Conservation (phyloP, 345 rosid genomes). For the Populus nigra region DNA sequence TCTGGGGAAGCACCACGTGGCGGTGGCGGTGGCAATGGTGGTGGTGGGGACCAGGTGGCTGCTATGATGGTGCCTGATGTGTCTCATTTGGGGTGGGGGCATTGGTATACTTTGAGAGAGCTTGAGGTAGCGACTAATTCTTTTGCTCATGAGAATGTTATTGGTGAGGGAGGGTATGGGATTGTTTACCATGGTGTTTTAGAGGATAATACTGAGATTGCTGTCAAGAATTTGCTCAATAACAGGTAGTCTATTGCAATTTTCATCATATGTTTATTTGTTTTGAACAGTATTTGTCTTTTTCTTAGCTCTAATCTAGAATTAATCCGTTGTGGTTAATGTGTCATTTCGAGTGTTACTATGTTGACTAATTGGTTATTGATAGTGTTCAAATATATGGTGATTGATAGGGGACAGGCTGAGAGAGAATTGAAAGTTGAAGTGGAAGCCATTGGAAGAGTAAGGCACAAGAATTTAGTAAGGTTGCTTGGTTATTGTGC, state of each 20-base stretch:
- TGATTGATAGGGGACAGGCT: slow-evolving; percentile 74
- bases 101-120: slow-evolving; percentile 72
- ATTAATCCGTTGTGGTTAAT: neutral
- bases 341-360: neutral
- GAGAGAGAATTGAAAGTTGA: slow-evolving; percentile 91
- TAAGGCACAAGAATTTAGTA: slow-evolving; percentile 84
- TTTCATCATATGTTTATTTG: neutral
- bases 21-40: slow-evolving; percentile 30
- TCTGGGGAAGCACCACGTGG: slow-evolving; percentile 30
- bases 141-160: slow-evolving; percentile 69
- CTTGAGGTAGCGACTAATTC: slow-evolving; percentile 72
- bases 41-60: slow-evolving; percentile 21
- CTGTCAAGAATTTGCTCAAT: slow-evolving; percentile 87
- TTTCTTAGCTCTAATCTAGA: neutral
- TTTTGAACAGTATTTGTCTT: neutral
- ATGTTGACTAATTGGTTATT: neutral
- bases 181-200: slow-evolving; percentile 81
- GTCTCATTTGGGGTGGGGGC: slow-evolving; percentile 58
- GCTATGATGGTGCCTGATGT: slow-evolving; percentile 47
- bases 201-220: slow-evolving; percentile 61
- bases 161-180: slow-evolving; percentile 96
- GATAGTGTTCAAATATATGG: neutral
- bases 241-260: slow-evolving; percentile 49
- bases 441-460: slow-evolving; percentile 94
- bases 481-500: slow-evolving; percentile 92